Base-by-base conservation (phyloP, 1,284 basidiomycete species). In the Peniophora sp. region DNA sequence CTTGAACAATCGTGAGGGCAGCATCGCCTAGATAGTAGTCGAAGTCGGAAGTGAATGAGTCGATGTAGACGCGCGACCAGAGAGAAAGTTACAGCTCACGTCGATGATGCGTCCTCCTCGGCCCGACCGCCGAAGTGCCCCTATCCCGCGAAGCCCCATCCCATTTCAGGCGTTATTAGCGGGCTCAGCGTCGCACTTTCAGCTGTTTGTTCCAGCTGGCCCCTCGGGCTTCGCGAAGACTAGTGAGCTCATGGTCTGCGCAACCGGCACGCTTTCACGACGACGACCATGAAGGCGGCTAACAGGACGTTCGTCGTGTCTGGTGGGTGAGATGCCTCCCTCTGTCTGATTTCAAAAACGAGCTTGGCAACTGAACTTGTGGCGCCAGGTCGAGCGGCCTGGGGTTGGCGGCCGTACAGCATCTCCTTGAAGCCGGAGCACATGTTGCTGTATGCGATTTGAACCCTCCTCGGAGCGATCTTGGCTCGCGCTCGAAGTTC, bases 231-330 rank as follows among this genome's bases (percentile, higher is more conserved):
- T n/a, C n/a, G n/a, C n/a, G n/a, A n/a, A n/a, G n/a, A n/a, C n/a
- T n/a, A n/a, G n/a, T n/a, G n/a, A n/a, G n/a, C n/a, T 14, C 12
- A n/a, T n/a, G n/a, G n/a, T n/a, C n/a, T n/a, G n/a, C n/a, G n/a
- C n/a, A n/a, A n/a, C n/a, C n/a, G n/a, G n/a, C n/a, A n/a, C 27
- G 12, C 27, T 32, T 6, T 12, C 27, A 12, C 6, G 12, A 32
- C 24, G 43, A 36, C 14, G 37, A 50, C 68, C 50, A 90, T 90
- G 70, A 90, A 74, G 60, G 58, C 72, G 24, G 66, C 67, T 52
- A 68, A 71, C 24, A 62, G 76, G 22, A 79, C 76, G 6, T 77
- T 77, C 56, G 64, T 79, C 36, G 67, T 78, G 12, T 78, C 76
- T 51, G 76, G 76, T 51, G 76, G 76, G 75, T 78, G 55, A 57